Evolutionary conservation across 208 protist genomes (phyloP).

Genomic region (Naegleria lovaniensis): DNA sequence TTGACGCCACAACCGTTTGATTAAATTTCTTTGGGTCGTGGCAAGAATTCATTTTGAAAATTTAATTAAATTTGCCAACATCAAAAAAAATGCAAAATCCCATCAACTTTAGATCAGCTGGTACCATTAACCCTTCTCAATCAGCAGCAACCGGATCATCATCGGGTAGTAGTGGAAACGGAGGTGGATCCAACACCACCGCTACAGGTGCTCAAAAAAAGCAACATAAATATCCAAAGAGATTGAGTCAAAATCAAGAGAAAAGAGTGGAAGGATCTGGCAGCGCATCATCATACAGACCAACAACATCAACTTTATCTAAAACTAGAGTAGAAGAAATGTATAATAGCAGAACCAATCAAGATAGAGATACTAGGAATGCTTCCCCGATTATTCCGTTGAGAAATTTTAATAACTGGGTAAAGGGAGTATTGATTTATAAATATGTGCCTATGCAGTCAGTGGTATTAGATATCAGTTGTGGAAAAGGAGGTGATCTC

Average conservation of each 20-base stretch:
- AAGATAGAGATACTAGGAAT: not conserved
- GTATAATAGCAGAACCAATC: not conserved
- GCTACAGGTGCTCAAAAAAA: not conserved
- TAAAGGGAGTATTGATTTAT: slow-evolving; percentile 8
- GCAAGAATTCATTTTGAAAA: too few relatives aligned
- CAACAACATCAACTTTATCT: not conserved
- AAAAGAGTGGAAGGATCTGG: not conserved
- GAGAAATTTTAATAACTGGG: slow-evolving; percentile 28
- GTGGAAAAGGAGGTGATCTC: slow-evolving; percentile 28
- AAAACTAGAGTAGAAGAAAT: not conserved
- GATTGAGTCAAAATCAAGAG: not conserved
- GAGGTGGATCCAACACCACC: too few relatives aligned
- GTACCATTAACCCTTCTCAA: too few relatives aligned
- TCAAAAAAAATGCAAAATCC: too few relatives aligned
- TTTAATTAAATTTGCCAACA: too few relatives aligned
- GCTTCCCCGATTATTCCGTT: not conserved
- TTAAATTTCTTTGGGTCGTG: too few relatives aligned
- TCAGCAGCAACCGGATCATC: too few relatives aligned
- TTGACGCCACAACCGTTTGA: too few relatives aligned
- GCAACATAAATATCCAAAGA: not conserved
- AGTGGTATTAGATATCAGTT: slow-evolving; percentile 22
- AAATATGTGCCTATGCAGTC: not conserved
- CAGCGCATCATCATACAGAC: not conserved
- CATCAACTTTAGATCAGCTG: too few relatives aligned
- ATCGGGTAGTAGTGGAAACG: too few relatives aligned